These are phyloP conservation scores for Fagopyrum homotropicum DNA, from an alignment of 148 eudicot genomes.

Conservation along the genomic window DNA sequence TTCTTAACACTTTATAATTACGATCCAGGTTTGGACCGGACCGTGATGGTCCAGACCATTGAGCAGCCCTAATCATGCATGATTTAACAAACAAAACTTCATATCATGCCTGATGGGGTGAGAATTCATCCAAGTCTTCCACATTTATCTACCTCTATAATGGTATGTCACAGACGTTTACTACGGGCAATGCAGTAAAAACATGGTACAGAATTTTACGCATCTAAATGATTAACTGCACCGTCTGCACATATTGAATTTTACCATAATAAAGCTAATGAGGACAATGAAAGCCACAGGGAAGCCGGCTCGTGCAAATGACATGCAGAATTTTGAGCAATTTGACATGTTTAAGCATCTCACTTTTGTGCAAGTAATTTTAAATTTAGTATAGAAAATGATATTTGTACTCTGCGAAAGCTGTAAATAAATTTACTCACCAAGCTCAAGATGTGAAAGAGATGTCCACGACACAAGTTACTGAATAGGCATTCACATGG, in stretches of 20 bases:
- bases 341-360: background rate
- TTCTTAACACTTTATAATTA: too few relatives aligned
- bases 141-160: background rate
- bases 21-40: too few relatives aligned
- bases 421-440: conserved; percentile 9
- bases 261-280: background rate
- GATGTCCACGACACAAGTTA: background rate
- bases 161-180: background rate
- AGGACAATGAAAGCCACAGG: background rate
- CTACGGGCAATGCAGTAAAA: background rate
- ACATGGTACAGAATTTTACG: background rate
- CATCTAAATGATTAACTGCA: background rate
- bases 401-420: background rate
- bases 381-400: background rate
- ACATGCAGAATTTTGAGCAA: background rate
- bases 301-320: background rate
- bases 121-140: too few relatives aligned
- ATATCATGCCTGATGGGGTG: background rate
- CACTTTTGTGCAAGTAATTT: background rate
- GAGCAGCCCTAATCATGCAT: background rate
- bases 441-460: background rate
- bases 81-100: background rate
- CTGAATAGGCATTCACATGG: background rate
- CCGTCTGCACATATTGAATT: background rate
- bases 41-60: too few relatives aligned